These are phyloP conservation scores for Rhizopus sp. DNA, from an alignment of 371 early-diverging fungal genomes.

Conservation along the genomic window DNA sequence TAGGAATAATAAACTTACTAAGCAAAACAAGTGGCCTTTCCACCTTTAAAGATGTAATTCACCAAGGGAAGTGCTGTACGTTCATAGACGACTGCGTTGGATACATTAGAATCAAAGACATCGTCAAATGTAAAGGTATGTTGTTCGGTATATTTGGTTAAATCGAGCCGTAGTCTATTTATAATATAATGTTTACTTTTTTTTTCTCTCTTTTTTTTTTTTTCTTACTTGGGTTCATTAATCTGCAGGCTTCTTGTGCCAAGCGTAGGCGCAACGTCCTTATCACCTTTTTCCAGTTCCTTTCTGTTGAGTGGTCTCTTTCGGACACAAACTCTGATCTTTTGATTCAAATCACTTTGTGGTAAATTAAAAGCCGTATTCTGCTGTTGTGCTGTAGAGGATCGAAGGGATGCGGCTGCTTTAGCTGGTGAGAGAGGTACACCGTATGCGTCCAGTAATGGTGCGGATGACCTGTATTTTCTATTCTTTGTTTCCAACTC, in stretches of 20 bases:
- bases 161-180: slow-evolving; percentile 82
- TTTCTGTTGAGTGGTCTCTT: slow-evolving; percentile 91
- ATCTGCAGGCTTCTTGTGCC: slow-evolving; percentile 74
- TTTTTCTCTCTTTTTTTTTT: neutral
- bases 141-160: slow-evolving; percentile 93
- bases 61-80: slow-evolving; percentile 94
- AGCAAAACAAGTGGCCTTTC: slow-evolving; percentile 98
- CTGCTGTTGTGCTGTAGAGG: slow-evolving; percentile 4
- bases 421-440: slow-evolving; percentile 26
- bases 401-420: slow-evolving; percentile 1
- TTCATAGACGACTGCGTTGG: slow-evolving; percentile 79
- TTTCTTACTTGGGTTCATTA: slow-evolving; percentile 85
- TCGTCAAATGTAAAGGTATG: slow-evolving; percentile 97
- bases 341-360: slow-evolving; percentile 62
- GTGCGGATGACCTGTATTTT: slow-evolving; percentile 31
- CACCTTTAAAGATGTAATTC: slow-evolving; percentile 91
- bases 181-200: neutral
- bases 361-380: slow-evolving; percentile 10
- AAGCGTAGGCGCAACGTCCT: slow-evolving; percentile 75
- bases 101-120: slow-evolving; percentile 83
- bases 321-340: slow-evolving; percentile 95
- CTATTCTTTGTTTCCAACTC: slow-evolving; percentile 39
- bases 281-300: slow-evolving; percentile 78
- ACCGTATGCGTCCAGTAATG: slow-evolving; percentile 50
- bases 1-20: slow-evolving; percentile 69